A percentile compares a stretch with the other conserved stretches of the same genome.
Evolutionary conservation across 352 stramenopile genomes (phyloP).

Genomic region (Nothophytophthora sp.): DNA sequence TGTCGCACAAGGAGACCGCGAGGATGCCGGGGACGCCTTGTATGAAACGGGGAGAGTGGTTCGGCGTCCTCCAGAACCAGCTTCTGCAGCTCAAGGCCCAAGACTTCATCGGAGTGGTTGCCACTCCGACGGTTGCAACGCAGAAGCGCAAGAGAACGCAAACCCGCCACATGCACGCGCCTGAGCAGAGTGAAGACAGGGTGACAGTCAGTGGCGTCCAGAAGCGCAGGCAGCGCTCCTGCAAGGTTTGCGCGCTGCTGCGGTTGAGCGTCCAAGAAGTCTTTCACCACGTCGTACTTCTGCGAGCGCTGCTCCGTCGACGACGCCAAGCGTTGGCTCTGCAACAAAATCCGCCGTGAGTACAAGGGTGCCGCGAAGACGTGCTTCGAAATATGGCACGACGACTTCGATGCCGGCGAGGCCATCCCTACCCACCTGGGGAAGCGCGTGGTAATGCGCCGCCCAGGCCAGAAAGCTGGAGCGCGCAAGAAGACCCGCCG

Average conservation of each 20-base stretch:
- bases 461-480: background rate
- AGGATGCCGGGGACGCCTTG: background rate
- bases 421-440: slow-evolving; percentile 8
- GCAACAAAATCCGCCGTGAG: slow-evolving; percentile 9
- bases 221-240: slow-evolving; percentile 12
- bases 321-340: slow-evolving; percentile 13
- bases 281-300: slow-evolving; percentile 16
- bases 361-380: slow-evolving; percentile 13
- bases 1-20: slow-evolving; percentile 12
- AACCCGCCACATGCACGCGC: background rate
- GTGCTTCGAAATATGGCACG: slow-evolving; percentile 23
- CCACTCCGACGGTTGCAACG: background rate
- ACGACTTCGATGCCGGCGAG: slow-evolving; percentile 10
- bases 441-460: slow-evolving; percentile 15
- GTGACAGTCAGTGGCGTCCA: slow-evolving; percentile 11
- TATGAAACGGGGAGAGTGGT: slow-evolving; percentile 4
- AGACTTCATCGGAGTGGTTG: slow-evolving; percentile 7
- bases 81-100: slow-evolving; percentile 4
- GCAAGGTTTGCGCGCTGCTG: slow-evolving; percentile 15
- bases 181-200: slow-evolving; percentile 4
- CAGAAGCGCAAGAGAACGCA: background rate
- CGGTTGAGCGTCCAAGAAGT: slow-evolving; percentile 7
- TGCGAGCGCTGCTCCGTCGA: slow-evolving; percentile 16
- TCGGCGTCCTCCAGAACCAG: slow-evolving; percentile 2
- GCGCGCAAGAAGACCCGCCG: slow-evolving; percentile 11